These are phyloP conservation scores for Candida montana DNA, from an alignment of 805 yeast species.

Conservation along the genomic window DNA sequence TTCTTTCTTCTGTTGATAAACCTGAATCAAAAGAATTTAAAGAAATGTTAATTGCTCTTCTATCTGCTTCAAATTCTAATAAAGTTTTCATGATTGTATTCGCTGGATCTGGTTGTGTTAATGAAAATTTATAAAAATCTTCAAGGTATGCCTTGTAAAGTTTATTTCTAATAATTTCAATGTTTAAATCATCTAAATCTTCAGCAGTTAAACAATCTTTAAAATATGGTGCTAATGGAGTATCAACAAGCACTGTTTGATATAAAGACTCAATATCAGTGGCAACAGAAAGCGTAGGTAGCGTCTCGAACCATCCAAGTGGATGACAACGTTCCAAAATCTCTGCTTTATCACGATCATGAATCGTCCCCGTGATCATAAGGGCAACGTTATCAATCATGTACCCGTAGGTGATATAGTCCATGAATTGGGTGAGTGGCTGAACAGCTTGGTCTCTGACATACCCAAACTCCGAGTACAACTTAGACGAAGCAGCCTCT, in stretches of 20 bases:
- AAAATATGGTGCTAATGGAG: slow-evolving; percentile 96
- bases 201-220: slow-evolving; percentile 80
- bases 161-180: slow-evolving; percentile 89
- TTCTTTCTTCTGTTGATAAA: slow-evolving; percentile 66
- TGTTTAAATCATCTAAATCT: slow-evolving; percentile 90
- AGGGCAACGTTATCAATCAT: slow-evolving; percentile 97
- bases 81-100: slow-evolving; percentile 73
- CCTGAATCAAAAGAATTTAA: slow-evolving; percentile 86
- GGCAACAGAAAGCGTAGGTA: slow-evolving; percentile 91
- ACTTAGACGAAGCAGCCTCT: slow-evolving; percentile 64
- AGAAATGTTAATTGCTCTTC: slow-evolving; percentile 87
- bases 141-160: slow-evolving; percentile 90
- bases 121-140: slow-evolving; percentile 69
- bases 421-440: slow-evolving; percentile 76
- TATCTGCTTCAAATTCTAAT: slow-evolving; percentile 88
- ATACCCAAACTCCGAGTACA: slow-evolving; percentile 81
- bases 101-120: slow-evolving; percentile 66
- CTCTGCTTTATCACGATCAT: slow-evolving; percentile 86
- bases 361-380: slow-evolving; percentile 95
- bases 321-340: slow-evolving; percentile 91
- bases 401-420: slow-evolving; percentile 90
- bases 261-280: slow-evolving; percentile 92
- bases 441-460: slow-evolving; percentile 80
- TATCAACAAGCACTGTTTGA: slow-evolving; percentile 87
- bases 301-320: slow-evolving; percentile 96